Evolutionary conservation across 1,284 basidiomycete species (phyloP).

Genomic region (Malassezia cuniculi): DNA sequence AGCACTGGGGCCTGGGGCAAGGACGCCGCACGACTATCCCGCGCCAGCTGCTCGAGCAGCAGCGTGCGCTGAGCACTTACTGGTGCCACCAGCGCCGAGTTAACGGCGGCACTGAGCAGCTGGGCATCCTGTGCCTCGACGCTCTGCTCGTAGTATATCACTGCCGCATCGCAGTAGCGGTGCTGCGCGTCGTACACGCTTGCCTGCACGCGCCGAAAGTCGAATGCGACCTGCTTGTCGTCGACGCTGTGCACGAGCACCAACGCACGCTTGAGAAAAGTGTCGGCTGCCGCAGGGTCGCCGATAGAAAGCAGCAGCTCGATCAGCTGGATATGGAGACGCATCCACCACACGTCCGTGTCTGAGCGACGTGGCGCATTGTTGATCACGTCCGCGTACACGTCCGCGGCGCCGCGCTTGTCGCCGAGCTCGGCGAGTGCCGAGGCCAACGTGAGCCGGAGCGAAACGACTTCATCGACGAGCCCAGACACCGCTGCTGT

Average conservation of each 20-base stretch:
- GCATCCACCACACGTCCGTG: conserved; percentile 72
- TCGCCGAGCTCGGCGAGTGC: too few relatives aligned
- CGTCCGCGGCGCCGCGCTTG: neutral
- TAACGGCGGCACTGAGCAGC: conserved; percentile 60
- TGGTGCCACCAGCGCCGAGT: conserved; percentile 88
- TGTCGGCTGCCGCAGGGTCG: conserved; percentile 82
- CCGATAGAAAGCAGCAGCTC: conserved; percentile 88
- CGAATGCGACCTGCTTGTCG: conserved; percentile 15
- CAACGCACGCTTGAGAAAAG: conserved; percentile 90
- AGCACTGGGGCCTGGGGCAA: conserved; percentile 77
- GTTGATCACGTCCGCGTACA: neutral
- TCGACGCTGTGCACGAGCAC: conserved; percentile 57
- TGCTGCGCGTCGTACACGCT: conserved; percentile 80
- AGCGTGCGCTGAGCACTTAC: conserved; percentile 89
- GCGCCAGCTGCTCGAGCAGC: conserved; percentile 75
- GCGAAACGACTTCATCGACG: too few relatives aligned
- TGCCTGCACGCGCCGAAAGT: conserved; percentile 51
- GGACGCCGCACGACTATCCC: conserved; percentile 74
- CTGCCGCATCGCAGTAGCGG: conserved; percentile 87
- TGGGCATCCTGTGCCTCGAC: conserved; percentile 24
- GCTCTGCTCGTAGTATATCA: conserved; percentile 74
- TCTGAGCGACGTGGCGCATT: conserved; percentile 72
- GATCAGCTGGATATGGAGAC: conserved; percentile 82
- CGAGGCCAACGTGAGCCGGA: too few relatives aligned
- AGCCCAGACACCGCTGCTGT: too few relatives aligned